Base-by-base conservation (phyloP, 1,284 basidiomycete species). In the Trametes hirsuta region DNA sequence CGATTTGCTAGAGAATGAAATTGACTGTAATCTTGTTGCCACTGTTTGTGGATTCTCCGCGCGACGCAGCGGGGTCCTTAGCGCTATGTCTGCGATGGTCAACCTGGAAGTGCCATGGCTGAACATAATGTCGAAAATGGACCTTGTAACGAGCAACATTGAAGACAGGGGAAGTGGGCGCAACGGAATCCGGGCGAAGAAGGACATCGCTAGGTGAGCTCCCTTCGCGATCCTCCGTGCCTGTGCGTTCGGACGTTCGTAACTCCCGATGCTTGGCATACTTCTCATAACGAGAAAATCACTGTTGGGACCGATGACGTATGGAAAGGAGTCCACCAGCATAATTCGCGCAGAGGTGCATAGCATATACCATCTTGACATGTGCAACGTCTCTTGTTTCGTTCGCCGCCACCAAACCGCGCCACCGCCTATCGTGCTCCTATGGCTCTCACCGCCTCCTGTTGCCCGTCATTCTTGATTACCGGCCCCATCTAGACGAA, bases 61-160 rank as follows among this genome's bases (percentile, higher is more conserved):
- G 8, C 8, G 8, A 4, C 45, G 8, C 48, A 95, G 95, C 58
- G 97, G 97, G n/a, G 96, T 98, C 1, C 81, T 99, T 58, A 94
- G 92, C 54, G 97, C 97, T 22, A 98, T 99, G 95, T 96, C 93
- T 47, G 95, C 96, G 47, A 99, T 99, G 97, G 93, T 99, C 55
- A 95, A 96, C 67, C 84, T 99, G 30, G 97, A 98, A 71, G 87
- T 98, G 42, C 94, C 95, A 0, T 97, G 95, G 90, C 88, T 99
- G 65, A 99, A 99, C 68, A 79, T 99, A 72, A 94, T 99, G 90
- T 97, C 93, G 56, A 99, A 99, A 77, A 99, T 99, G 97, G 97
- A 99, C 75, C 83, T 99, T 30, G 92, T 99, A 37, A 93, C 84
- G 0, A 72, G 79, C 0, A 84, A 84, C 62, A 57, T 80, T 5